These are phyloP conservation scores for Phytophthora sansomeana DNA, from an alignment of 352 stramenopile species.

Conservation along the genomic window DNA sequence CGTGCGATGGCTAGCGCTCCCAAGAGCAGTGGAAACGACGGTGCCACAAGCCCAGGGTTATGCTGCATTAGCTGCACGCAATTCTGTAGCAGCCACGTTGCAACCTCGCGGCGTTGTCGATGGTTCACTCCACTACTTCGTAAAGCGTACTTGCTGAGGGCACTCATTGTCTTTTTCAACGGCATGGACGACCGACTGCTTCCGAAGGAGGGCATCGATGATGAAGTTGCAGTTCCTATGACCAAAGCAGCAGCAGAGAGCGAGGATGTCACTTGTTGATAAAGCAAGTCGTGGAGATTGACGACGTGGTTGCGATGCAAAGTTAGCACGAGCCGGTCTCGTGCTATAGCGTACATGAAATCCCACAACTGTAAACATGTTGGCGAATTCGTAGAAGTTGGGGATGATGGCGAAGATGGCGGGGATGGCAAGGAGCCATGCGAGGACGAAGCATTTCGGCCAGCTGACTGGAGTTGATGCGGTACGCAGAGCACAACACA, in stretches of 20 bases:
- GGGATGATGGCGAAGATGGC: not conserved
- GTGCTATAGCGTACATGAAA: conserved; percentile 59
- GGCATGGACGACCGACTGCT: conserved; percentile 14
- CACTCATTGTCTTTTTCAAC: conserved; percentile 53
- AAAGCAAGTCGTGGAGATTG: conserved; percentile 69
- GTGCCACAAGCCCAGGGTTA: conserved; percentile 47
- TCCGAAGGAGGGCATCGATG: conserved; percentile 19
- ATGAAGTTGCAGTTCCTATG: not conserved
- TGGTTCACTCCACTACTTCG: conserved; percentile 44
- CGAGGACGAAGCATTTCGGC: conserved; percentile 12
- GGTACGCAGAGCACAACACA: conserved; percentile 63
- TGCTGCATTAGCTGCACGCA: conserved; percentile 49
- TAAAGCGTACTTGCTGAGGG: conserved; percentile 59
- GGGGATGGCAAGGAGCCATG: conserved; percentile 2
- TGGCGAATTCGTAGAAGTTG: conserved; percentile 8
- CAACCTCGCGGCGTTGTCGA: conserved; percentile 48
- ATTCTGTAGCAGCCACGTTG: conserved; percentile 46
- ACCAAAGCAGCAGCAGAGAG: conserved; percentile 19
- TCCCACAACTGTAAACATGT: conserved; percentile 54
- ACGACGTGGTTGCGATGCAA: conserved; percentile 54
- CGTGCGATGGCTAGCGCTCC: conserved; percentile 39
- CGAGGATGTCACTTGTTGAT: conserved; percentile 55
- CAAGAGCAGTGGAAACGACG: conserved; percentile 58
- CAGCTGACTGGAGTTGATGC: conserved; percentile 35
- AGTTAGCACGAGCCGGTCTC: conserved; percentile 56